Percentiles rank a stretch among this genome's conserved stretches.
Conservation (phyloP, 768 basidiomycete genomes). For the Leccinum obscurum region DNA sequence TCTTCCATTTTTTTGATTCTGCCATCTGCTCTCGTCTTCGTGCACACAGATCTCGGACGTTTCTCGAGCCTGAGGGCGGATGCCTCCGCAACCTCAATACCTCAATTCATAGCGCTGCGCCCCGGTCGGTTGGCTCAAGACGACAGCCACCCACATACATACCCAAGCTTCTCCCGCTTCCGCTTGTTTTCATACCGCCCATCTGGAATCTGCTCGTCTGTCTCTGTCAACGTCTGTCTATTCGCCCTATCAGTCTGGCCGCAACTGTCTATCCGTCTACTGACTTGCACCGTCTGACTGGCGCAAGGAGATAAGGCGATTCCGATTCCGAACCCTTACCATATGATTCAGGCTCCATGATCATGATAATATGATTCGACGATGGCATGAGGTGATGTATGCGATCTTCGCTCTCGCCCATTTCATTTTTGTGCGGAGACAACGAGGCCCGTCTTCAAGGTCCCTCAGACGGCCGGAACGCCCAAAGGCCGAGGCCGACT, state of each 20-base stretch:
- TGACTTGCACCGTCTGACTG: neutral
- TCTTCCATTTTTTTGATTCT: neutral
- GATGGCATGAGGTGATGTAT: neutral
- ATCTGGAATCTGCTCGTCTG: neutral
- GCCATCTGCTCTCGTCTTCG: neutral
- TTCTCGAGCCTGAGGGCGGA: neutral
- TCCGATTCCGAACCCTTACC: conserved; percentile 13
- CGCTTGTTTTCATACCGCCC: neutral
- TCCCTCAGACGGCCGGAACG: neutral
- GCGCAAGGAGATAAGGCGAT: conserved; percentile 25
- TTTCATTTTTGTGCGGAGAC: conserved; percentile 16
- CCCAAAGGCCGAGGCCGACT: neutral
- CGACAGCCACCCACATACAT: neutral
- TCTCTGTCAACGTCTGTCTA: neutral
- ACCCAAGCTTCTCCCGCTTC: neutral
- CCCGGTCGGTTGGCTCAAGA: neutral
- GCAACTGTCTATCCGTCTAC: neutral
- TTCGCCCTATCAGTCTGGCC: neutral
- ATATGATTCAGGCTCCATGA: neutral
- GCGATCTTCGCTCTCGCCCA: neutral
- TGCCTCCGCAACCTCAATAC: neutral
- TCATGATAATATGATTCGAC: neutral
- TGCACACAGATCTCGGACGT: neutral
- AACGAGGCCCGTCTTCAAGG: conserved; percentile 2
- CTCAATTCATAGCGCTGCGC: neutral